These are phyloP conservation scores for Lupinus albus DNA, from an alignment of 306 rosid species.

Conservation along the genomic window DNA sequence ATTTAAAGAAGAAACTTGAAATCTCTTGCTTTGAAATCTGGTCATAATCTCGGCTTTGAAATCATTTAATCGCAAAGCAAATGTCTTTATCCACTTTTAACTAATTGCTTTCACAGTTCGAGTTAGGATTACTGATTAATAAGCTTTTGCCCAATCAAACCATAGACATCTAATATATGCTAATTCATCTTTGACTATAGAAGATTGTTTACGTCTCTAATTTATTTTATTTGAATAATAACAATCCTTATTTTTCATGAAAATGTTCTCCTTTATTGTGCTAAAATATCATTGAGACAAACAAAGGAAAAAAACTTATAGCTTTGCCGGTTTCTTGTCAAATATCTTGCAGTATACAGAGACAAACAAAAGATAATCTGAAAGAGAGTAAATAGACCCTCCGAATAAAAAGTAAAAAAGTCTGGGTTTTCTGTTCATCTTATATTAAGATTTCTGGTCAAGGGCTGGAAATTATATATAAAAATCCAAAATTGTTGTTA, in stretches of 20 bases:
- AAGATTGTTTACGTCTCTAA: neutral
- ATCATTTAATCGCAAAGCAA: neutral
- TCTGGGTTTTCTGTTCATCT: neutral
- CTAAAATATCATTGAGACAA: too few species aligned
- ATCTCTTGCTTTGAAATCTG: neutral
- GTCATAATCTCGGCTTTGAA: neutral
- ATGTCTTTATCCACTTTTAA: too few species aligned
- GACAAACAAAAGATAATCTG: neutral
- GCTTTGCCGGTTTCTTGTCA: too few species aligned
- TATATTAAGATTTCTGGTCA: slow-evolving; percentile 10
- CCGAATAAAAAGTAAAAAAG: neutral
- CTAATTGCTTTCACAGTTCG: too few species aligned
- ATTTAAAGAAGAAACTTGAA: too few species aligned
- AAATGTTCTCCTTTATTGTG: too few species aligned
- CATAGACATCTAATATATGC: neutral
- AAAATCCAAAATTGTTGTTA: slow-evolving; percentile 48
- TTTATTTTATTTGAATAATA: neutral
- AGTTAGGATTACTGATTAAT: too few species aligned
- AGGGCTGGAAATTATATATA: slow-evolving; percentile 29
- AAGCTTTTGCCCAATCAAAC: neutral
- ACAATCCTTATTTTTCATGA: neutral
- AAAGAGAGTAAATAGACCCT: neutral
- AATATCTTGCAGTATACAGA: neutral
- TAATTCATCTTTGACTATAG: neutral
- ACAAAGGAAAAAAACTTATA: too few species aligned